These are phyloP conservation scores for Penicillium concentricum DNA, from an alignment of 2,329 filamentous ascomycete genomes.

Conservation along the genomic window DNA sequence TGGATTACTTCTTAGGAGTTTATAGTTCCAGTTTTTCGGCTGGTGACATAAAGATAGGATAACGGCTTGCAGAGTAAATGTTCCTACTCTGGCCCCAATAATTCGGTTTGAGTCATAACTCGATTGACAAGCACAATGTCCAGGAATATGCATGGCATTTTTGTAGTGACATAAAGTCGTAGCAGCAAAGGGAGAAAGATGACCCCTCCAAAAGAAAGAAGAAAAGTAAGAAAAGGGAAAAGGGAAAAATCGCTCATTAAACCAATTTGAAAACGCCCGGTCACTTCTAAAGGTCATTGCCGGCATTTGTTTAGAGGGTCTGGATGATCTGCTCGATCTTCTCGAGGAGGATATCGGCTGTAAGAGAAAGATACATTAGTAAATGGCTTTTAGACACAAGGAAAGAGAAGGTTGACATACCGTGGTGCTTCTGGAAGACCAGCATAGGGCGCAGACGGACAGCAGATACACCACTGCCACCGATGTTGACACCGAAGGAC, in stretches of 20 bases:
- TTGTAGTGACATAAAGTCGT: conserved; percentile 19
- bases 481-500: conserved; percentile 78
- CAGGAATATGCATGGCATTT: conserved; percentile 19
- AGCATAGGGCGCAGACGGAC: conserved; percentile 86
- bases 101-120: conserved; percentile 8
- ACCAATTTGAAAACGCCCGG: conserved; percentile 16
- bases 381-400: background rate
- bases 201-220: conserved; percentile 6
- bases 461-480: conserved; percentile 72
- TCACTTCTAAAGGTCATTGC: conserved; percentile 5
- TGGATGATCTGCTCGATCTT: conserved; percentile 72
- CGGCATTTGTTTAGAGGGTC: conserved; percentile 30
- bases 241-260: conserved; percentile 20
- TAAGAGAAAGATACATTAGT: background rate
- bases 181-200: background rate
- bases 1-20: conserved; percentile 2
- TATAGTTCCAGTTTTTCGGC: background rate
- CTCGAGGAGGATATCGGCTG: conserved; percentile 73
- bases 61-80: background rate
- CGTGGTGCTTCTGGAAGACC: conserved; percentile 65
- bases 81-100: background rate
- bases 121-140: conserved; percentile 15
- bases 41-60: background rate
- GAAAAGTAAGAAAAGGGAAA: background rate
- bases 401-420: conserved; percentile 41